Evolutionary conservation across 1,284 basidiomycete species (phyloP).

Genomic region (Marasmius oreades): DNA sequence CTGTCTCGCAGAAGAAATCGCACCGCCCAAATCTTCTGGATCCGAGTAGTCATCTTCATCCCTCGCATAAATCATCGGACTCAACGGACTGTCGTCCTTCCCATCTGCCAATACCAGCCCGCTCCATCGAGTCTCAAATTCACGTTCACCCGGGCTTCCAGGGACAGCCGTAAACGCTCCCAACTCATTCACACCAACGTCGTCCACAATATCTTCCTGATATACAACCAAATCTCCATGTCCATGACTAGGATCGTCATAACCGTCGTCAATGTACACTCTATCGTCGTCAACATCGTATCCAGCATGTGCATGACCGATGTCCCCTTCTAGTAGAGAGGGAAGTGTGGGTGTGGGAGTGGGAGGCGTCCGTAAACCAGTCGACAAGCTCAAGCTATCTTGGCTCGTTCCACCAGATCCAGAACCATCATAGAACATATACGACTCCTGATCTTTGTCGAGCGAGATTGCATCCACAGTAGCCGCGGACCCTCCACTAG

Average conservation of each 20-base stretch:
- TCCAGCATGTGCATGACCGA: conserved; percentile 12
- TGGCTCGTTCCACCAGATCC: background rate
- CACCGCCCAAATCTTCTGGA: background rate
- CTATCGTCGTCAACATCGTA: conserved; percentile 12
- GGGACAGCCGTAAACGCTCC: conserved; percentile 1
- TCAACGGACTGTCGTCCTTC: background rate
- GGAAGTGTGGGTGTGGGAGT: background rate
- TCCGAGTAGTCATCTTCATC: background rate
- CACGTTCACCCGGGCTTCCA: background rate
- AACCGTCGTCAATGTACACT: conserved; percentile 15
- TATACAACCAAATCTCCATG: background rate
- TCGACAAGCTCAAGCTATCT: background rate
- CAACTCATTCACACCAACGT: background rate
- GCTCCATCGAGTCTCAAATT: background rate
- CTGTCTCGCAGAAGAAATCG: background rate
- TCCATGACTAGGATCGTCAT: conserved; percentile 7
- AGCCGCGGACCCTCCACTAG: background rate
- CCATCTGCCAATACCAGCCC: background rate
- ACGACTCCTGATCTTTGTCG: background rate
- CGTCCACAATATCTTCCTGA: background rate
- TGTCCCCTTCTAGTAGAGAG: background rate
- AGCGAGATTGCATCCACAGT: background rate
- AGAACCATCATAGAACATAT: no score
- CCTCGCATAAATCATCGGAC: background rate
- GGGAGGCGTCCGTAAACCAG: background rate